These are phyloP conservation scores for Phytophthora parvispora DNA, from an alignment of 352 stramenopile species.

Conservation along the genomic window DNA sequence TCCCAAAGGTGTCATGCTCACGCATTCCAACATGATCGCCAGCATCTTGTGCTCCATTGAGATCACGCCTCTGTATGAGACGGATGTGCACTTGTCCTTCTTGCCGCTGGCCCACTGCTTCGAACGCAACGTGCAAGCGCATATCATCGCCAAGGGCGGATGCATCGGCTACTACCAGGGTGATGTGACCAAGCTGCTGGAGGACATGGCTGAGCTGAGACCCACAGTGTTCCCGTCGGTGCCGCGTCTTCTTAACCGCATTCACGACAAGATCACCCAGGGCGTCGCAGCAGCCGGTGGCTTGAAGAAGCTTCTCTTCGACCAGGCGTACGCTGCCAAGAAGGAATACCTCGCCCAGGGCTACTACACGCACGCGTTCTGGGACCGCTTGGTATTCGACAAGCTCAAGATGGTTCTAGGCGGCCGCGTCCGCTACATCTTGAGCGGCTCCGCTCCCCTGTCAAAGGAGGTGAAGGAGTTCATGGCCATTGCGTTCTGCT, in stretches of 20 bases:
- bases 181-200: constrained; percentile 89
- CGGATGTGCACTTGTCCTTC: constrained; percentile 91
- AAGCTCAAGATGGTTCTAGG: constrained; percentile 94
- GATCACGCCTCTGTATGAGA: constrained; percentile 30
- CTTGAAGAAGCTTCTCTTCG: constrained; percentile 93
- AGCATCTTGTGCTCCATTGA: constrained; percentile 40
- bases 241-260: constrained; percentile 96
- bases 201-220: constrained; percentile 92
- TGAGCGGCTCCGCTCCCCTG: constrained; percentile 94
- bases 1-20: constrained; percentile 62
- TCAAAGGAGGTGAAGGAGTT: constrained; percentile 94
- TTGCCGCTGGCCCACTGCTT: constrained; percentile 96
- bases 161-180: constrained; percentile 95
- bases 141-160: constrained; percentile 73
- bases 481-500: constrained; percentile 92
- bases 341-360: constrained; percentile 54
- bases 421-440: constrained; percentile 90
- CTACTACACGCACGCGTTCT: constrained; percentile 74
- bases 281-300: constrained; percentile 78
- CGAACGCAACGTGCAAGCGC: constrained; percentile 78
- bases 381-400: constrained; percentile 95
- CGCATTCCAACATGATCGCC: constrained; percentile 55
- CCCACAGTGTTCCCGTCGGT: constrained; percentile 94
- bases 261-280: constrained; percentile 95
- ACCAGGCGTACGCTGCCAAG: constrained; percentile 88